A percentile compares a stretch with the other conserved stretches of the same genome.
phyloP scores from a whole-genome alignment of 1,139 yeast genomes.

The Blastobotrys serpentis region DNA sequence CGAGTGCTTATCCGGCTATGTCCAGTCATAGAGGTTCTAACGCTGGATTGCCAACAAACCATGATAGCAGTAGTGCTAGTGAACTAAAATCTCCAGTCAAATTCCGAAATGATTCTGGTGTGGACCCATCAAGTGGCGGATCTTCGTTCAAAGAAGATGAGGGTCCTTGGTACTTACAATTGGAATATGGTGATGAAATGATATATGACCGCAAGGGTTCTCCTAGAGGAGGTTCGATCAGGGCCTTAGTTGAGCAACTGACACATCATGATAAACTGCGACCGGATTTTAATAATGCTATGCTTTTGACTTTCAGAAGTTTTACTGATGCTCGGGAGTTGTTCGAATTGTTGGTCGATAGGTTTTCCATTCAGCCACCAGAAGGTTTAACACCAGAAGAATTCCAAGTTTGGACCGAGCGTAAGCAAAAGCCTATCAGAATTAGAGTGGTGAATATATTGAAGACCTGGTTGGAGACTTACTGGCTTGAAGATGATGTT shows the following conservation, averaged over 20 bases:
- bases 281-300: slow-evolving; percentile 64
- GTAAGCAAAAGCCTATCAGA: slow-evolving; percentile 65
- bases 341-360: slow-evolving; percentile 56
- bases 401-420: slow-evolving; percentile 74
- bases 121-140: slow-evolving; percentile 20
- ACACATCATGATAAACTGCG: slow-evolving; percentile 76
- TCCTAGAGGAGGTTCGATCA: slow-evolving; percentile 82
- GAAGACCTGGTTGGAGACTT: slow-evolving; percentile 67
- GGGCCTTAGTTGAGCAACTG: slow-evolving; percentile 76
- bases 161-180: slow-evolving; percentile 75
- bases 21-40: background rate
- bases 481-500: slow-evolving; percentile 70
- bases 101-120: slow-evolving; percentile 13
- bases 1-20: background rate
- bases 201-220: slow-evolving; percentile 70
- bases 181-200: slow-evolving; percentile 73
- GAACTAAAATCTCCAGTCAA: slow-evolving; percentile 12
- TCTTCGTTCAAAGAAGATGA: slow-evolving; percentile 28
- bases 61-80: slow-evolving; percentile 4
- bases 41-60: slow-evolving; percentile 2
- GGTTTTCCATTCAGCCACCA: slow-evolving; percentile 79
- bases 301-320: slow-evolving; percentile 73
- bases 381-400: slow-evolving; percentile 85
- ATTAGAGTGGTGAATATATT: slow-evolving; percentile 67
- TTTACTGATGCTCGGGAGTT: slow-evolving; percentile 70